Conservation (phyloP, 2,329 filamentous ascomycete genomes). For the Monilinia polystroma region DNA sequence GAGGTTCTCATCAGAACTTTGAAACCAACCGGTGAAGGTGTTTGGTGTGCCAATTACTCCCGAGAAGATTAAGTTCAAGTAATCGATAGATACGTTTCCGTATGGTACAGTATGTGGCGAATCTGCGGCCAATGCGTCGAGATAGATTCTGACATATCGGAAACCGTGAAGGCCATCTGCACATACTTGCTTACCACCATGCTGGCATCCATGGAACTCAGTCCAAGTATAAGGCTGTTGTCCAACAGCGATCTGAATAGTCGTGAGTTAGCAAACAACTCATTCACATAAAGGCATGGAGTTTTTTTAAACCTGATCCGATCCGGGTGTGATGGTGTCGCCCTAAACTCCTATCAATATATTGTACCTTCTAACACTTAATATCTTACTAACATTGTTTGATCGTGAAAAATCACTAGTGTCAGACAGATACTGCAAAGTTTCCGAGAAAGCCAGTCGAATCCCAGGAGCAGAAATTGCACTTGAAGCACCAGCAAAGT, state of each 20-base stretch:
- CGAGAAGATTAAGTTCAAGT: constrained; percentile 46
- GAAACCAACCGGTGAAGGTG: constrained; percentile 52
- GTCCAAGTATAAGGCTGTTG: constrained; percentile 47
- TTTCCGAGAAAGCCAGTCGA: constrained; percentile 51
- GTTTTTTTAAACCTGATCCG: constrained; percentile 46
- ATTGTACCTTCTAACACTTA: too few relatives aligned
- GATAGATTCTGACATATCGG: constrained; percentile 50
- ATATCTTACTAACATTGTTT: constrained; percentile 42
- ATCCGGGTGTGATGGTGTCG: constrained; percentile 47
- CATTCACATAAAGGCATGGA: background rate
- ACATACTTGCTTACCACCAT: constrained; percentile 47
- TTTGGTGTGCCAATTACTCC: constrained; percentile 50
- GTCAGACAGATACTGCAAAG: constrained; percentile 46
- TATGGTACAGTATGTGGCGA: constrained; percentile 46
- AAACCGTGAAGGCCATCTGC: constrained; percentile 54
- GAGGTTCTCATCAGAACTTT: constrained; percentile 50
- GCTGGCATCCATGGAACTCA: constrained; percentile 47
- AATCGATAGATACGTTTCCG: constrained; percentile 47
- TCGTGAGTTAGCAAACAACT: constrained; percentile 20
- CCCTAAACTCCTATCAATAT: constrained; percentile 32
- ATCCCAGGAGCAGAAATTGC: constrained; percentile 42
- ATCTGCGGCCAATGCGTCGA: constrained; percentile 48
- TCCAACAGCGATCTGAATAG: constrained; percentile 46
- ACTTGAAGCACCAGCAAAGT: constrained; percentile 43
- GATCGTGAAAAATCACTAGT: constrained; percentile 52